Evolutionary conservation across 768 basidiomycete genomes (phyloP).

Genomic region (Paxillus rubicundulus): DNA sequence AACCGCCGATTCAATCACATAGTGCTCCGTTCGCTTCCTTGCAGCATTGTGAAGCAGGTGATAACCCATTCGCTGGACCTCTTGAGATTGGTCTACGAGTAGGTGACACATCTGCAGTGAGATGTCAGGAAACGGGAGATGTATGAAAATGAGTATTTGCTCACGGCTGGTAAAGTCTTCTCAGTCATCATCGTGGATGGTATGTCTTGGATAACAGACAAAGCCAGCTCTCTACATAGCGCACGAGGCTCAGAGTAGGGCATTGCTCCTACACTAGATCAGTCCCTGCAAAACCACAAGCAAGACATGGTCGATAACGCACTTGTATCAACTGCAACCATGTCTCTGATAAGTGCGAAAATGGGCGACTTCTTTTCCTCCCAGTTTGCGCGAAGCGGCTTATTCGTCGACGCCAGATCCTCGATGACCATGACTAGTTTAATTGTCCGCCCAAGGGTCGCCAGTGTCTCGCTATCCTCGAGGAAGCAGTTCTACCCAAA

Average conservation of each 20-base stretch:
- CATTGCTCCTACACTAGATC: constrained; percentile 9
- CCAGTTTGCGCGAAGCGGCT: constrained; percentile 69
- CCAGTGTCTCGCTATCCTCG: constrained; percentile 54
- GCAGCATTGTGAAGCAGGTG: constrained; percentile 68
- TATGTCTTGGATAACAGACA: constrained; percentile 66
- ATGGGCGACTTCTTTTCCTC: constrained; percentile 50
- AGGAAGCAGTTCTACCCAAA: constrained; percentile 54
- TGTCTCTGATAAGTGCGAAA: constrained; percentile 56
- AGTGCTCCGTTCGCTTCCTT: constrained; percentile 69
- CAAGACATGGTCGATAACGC: constrained; percentile 15
- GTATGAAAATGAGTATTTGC: constrained; percentile 5
- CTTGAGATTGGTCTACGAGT: constrained; percentile 56
- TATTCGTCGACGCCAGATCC: constrained; percentile 72
- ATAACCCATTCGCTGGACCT: constrained; percentile 79
- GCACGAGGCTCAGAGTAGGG: constrained; percentile 56
- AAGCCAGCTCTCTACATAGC: constrained; percentile 62
- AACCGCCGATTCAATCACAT: constrained; percentile 86
- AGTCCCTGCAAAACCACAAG: neutral
- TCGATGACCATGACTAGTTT: constrained; percentile 63
- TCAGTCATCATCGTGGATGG: constrained; percentile 61
- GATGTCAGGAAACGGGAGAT: neutral
- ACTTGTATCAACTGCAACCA: constrained; percentile 59
- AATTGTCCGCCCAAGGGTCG: constrained; percentile 68
- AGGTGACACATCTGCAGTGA: constrained; percentile 72
- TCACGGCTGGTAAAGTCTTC: constrained; percentile 62